phyloP scores from a whole-genome alignment of 768 basidiomycete species.

The Termitomyces sp. region DNA sequence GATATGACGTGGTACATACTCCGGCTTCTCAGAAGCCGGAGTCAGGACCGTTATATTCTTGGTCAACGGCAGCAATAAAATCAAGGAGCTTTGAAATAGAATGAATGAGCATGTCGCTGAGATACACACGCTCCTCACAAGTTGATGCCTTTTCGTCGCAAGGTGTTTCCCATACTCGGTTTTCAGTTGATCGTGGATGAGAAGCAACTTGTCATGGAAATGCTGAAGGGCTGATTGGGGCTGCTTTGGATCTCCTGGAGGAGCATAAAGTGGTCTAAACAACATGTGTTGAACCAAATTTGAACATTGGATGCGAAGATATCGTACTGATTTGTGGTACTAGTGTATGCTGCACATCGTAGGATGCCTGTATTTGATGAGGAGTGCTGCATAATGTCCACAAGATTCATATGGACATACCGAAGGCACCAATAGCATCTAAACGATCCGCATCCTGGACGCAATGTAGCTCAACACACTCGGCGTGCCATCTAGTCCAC shows the following conservation, averaged over 20 bases:
- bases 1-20: not conserved
- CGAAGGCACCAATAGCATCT: constrained; percentile 80
- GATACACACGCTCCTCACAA: constrained; percentile 34
- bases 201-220: constrained; percentile 81
- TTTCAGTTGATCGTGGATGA: constrained; percentile 70
- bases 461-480: constrained; percentile 72
- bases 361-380: constrained; percentile 40
- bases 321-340: constrained; percentile 42
- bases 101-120: not conserved
- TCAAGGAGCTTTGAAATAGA: constrained; percentile 10
- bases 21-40: not conserved
- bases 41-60: constrained; percentile 10
- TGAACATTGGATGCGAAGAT: not conserved
- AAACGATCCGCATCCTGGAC: constrained; percentile 78
- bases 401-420: constrained; percentile 25
- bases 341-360: constrained; percentile 64
- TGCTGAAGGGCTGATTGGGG: constrained; percentile 64
- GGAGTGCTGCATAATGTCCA: not conserved
- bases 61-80: constrained; percentile 10
- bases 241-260: constrained; percentile 38
- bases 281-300: not conserved
- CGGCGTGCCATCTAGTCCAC: constrained; percentile 63
- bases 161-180: constrained; percentile 64
- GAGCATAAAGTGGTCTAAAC: constrained; percentile 38
- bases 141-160: constrained; percentile 66